phyloP scores from a whole-genome alignment of 495 filamentous ascomycete species.

The Saxispiralis lemnorum region DNA sequence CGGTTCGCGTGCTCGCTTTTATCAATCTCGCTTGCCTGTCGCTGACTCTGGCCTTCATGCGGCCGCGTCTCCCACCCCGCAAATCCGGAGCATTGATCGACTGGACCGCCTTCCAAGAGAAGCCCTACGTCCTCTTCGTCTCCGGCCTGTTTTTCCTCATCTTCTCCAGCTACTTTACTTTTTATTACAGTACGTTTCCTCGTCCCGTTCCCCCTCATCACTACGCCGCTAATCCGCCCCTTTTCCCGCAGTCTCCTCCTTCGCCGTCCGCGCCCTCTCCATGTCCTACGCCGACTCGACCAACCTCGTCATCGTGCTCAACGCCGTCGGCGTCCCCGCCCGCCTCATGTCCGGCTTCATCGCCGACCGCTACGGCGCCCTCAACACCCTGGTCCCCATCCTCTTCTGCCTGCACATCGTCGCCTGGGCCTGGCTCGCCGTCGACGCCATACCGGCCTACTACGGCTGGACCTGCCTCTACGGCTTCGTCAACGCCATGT shows the following conservation, averaged over 20 bases:
- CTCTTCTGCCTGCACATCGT: conserved; percentile 12
- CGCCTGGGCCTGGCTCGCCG: conserved; percentile 22
- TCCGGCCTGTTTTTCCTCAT: conserved; percentile 23
- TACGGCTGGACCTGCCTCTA: conserved; percentile 22
- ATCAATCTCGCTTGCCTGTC: conserved; percentile 18
- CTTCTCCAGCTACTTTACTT: conserved; percentile 24
- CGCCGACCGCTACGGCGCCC: conserved; percentile 21
- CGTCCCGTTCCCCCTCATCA: background rate
- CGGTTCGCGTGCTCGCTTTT: conserved; percentile 26
- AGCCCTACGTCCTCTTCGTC: conserved; percentile 19
- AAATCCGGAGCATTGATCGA: conserved; percentile 26
- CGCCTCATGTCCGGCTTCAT: conserved; percentile 22
- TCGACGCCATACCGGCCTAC: conserved; percentile 9
- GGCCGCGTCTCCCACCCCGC: conserved; percentile 23
- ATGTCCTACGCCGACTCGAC: conserved; percentile 17
- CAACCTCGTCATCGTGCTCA: conserved; percentile 22
- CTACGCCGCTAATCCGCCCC: background rate
- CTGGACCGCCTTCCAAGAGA: conserved; percentile 25
- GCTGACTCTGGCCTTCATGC: conserved; percentile 12
- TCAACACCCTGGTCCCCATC: conserved; percentile 24
- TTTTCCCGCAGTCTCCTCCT: conserved; percentile 17
- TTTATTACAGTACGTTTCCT: conserved; percentile 20
- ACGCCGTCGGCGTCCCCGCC: conserved; percentile 22
- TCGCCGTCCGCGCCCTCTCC: conserved; percentile 16
- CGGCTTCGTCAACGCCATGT: conserved; percentile 18